Percentiles rank a stretch among this genome's conserved stretches.
These are phyloP conservation scores for Thielaviopsis ethacetica DNA, from an alignment of 2,329 filamentous ascomycete genomes.

Conservation along the genomic window DNA sequence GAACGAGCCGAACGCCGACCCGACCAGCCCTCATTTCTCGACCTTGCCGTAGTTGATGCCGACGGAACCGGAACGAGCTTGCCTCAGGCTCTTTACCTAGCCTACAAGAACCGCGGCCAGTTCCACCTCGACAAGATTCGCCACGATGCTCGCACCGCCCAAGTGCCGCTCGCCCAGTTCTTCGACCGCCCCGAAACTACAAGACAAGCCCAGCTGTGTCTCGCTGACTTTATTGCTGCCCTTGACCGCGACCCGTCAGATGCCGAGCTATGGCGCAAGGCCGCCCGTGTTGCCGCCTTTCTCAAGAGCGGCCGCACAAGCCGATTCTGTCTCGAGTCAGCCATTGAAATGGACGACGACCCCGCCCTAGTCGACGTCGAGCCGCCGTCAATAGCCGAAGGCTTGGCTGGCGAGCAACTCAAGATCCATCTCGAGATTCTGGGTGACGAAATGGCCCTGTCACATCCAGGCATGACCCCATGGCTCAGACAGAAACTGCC, in stretches of 20 bases:
- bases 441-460: conserved; percentile 37
- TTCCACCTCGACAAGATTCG: conserved; percentile 66
- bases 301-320: conserved; percentile 40
- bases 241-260: conserved; percentile 51
- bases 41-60: conserved; percentile 17
- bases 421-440: conserved; percentile 37
- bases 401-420: conserved; percentile 44
- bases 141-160: conserved; percentile 25
- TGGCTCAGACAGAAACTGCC: conserved; percentile 38
- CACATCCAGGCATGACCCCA: conserved; percentile 43
- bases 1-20: conserved; percentile 48
- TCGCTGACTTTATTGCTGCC: conserved; percentile 41
- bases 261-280: conserved; percentile 47
- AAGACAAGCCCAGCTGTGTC: conserved; percentile 26
- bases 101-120: conserved; percentile 90
- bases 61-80: conserved; percentile 43
- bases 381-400: conserved; percentile 46
- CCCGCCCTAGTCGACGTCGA: conserved; percentile 45
- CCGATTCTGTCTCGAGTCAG: conserved; percentile 48
- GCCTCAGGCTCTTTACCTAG: conserved; percentile 77
- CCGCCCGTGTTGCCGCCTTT: conserved; percentile 40
- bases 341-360: conserved; percentile 51
- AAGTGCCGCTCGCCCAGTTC: conserved; percentile 17
- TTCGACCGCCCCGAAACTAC: conserved; percentile 23
- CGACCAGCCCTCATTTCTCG: conserved; percentile 25